Base-by-base conservation (phyloP, 495 filamentous ascomycete genomes). In the Chaetomidium leptoderma region DNA sequence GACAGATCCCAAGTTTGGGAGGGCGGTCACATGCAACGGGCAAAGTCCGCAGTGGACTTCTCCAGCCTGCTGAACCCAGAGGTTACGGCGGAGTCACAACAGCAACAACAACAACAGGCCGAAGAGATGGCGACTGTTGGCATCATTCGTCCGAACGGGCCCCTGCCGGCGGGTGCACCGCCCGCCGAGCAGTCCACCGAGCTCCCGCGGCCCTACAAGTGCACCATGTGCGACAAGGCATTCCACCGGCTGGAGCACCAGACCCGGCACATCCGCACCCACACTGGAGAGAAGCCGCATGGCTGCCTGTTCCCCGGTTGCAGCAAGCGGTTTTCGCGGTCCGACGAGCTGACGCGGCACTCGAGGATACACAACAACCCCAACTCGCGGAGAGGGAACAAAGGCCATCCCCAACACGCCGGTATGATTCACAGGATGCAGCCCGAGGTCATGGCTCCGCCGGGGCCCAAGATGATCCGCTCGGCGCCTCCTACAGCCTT, bases 311-410 rank as follows among this genome's bases (percentile, higher is more conserved):
- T 89, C 66, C 90, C 89, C 4, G 92, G 91, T 51, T 98, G 93
- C 83, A 93, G 90, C 49, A 98, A 98, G 75, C 88, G 91, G 57
- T 98, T 98, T 82, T 95, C 89, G 64, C 85, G 93, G 24, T 97
- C 95, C 19, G 93, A 98, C 66, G 93, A 98, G 75, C 80, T 98
- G 55, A 98, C 93, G 40, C 84, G 93, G 45, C 93, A 98, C 75
- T 97, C 93, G 70, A 82, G 93, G 70, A 98, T 98, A 78, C 93
- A 98, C 82, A 96, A 86, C 80, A 98, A 98, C 75, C 93, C 95
- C 45, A 97, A 97, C 79, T 95, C 91, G 59, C 81, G 93, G 70
- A 79, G 93, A 66, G 92, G 89, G 48, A 95, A 96, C 79, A 96
- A 95, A 78, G 83, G 88, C 11, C 86, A 88, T 61, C 61, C 55